Percentiles rank a stretch among this genome's conserved stretches.
Conservation (phyloP, 352 stramenopile genomes). For the Globisporangium takayamanum region DNA sequence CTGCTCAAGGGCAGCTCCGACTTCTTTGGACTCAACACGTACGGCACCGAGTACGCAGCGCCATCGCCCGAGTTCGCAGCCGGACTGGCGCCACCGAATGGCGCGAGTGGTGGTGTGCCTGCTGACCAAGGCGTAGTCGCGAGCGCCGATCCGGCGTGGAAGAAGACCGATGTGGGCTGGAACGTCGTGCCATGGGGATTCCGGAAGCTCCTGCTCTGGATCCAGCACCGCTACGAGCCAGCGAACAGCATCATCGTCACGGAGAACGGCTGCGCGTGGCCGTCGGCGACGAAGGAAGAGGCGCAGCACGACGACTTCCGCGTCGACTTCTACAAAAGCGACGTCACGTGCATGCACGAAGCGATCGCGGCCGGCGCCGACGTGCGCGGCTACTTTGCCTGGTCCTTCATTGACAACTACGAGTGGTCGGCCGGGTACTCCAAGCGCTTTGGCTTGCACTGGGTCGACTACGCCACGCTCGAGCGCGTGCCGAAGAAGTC, state of each 20-base stretch:
- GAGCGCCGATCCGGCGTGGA: slow-evolving; percentile 48
- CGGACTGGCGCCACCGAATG: slow-evolving; percentile 8
- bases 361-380: slow-evolving; percentile 41
- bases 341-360: slow-evolving; percentile 65
- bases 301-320: slow-evolving; percentile 73
- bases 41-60: slow-evolving; percentile 55
- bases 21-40: slow-evolving; percentile 95
- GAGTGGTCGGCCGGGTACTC: slow-evolving; percentile 78
- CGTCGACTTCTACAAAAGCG: slow-evolving; percentile 76
- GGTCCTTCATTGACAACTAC: slow-evolving; percentile 91
- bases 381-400: slow-evolving; percentile 86
- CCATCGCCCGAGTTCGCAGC: slow-evolving; percentile 30
- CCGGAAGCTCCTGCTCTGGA: slow-evolving; percentile 85
- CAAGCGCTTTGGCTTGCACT: slow-evolving; percentile 51
- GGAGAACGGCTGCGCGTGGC: slow-evolving; percentile 86
- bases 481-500: slow-evolving; percentile 60
- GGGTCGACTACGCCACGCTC: slow-evolving; percentile 50
- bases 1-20: slow-evolving; percentile 82
- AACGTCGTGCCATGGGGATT: slow-evolving; percentile 75
- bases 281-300: slow-evolving; percentile 51
- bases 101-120: slow-evolving; percentile 9
- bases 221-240: slow-evolving; percentile 80
- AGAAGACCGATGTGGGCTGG: slow-evolving; percentile 77
- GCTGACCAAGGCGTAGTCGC: slow-evolving; percentile 32
- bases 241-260: slow-evolving; percentile 83